Conservation (phyloP, 148 eudicot species). For the Cornus controversa region DNA sequence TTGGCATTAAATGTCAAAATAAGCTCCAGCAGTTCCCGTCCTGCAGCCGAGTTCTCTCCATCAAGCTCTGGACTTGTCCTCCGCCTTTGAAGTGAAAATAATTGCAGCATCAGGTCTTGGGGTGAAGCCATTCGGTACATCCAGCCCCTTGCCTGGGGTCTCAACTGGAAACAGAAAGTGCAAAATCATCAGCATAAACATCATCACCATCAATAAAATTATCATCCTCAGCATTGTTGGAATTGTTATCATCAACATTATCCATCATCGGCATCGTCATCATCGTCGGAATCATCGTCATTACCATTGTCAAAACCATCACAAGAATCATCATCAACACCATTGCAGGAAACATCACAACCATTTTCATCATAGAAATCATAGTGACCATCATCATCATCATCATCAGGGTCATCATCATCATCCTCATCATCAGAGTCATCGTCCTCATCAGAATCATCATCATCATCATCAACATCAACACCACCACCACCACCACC, state of each 20-base stretch:
- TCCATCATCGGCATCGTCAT: constrained; percentile 3
- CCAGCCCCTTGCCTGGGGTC: constrained; percentile 56
- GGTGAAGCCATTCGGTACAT: constrained; percentile 51
- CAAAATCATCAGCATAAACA: constrained; percentile 39
- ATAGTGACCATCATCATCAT: constrained; percentile 5
- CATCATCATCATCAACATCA: too few relatives aligned
- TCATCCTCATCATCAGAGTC: background rate
- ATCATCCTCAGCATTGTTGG: constrained; percentile 19
- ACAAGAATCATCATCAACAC: constrained; percentile 3
- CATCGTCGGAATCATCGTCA: constrained; percentile 13
- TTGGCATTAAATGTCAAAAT: constrained; percentile 42
- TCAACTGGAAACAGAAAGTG: constrained; percentile 56
- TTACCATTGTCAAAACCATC: constrained; percentile 17
- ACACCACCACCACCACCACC: constrained; percentile 12
- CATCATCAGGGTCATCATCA: background rate
- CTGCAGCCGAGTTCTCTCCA: constrained; percentile 29
- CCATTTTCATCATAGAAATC: constrained; percentile 10
- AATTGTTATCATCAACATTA: constrained; percentile 19
- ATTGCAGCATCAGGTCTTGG: constrained; percentile 56
- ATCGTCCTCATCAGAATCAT: background rate
- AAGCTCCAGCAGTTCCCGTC: constrained; percentile 51
- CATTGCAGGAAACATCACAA: background rate
- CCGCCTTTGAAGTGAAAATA: constrained; percentile 44
- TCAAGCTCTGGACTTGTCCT: constrained; percentile 33
- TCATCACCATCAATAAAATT: constrained; percentile 19